Conservation (phyloP, 139 green algal species). For the Picochlorum sp. region DNA sequence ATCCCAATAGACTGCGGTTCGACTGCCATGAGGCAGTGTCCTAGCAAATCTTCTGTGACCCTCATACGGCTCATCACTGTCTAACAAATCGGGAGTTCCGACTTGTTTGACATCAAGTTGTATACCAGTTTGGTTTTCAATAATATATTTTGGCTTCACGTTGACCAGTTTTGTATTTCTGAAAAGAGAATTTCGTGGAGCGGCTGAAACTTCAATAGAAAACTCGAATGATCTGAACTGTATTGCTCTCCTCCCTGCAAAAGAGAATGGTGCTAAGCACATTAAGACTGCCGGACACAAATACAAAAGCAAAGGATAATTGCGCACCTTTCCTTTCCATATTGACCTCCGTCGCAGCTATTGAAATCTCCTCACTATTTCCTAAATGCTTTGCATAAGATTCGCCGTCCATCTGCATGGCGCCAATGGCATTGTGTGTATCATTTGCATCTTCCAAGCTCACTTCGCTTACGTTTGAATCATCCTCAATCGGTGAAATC, state of each 20-base stretch:
- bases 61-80: conserved; percentile 7
- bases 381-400: no score
- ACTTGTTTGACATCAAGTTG: conserved; percentile 72
- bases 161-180: conserved; percentile 59
- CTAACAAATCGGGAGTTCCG: conserved; percentile 43
- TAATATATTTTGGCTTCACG: conserved; percentile 76
- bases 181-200: conserved; percentile 48
- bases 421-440: no score
- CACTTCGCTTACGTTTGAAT: background rate
- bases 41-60: conserved; percentile 41
- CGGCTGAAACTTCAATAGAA: conserved; percentile 59
- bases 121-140: conserved; percentile 74
- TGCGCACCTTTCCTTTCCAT: no score
- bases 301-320: no score
- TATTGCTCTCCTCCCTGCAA: conserved; percentile 15
- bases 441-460: no score
- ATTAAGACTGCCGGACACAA: no score
- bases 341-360: no score
- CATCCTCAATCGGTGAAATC: background rate
- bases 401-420: no score
- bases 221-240: conserved; percentile 56
- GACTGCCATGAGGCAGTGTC: conserved; percentile 23
- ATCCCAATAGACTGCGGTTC: conserved; percentile 61
- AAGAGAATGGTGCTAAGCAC: background rate
- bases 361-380: no score